Evolutionary conservation across 352 stramenopile genomes (phyloP).

Genomic region (Stephanocyclus meneghinianus): DNA sequence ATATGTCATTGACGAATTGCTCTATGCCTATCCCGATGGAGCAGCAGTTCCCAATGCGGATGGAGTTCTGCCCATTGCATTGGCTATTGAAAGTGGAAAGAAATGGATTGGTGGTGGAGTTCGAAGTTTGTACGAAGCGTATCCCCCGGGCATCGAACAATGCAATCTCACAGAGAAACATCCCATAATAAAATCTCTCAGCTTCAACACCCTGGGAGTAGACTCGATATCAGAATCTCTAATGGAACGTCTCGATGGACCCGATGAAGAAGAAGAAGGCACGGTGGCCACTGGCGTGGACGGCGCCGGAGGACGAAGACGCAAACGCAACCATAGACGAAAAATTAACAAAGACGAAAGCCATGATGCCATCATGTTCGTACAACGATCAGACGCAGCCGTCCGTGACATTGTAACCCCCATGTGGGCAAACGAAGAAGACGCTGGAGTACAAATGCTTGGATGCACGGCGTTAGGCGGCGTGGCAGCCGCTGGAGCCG

Average conservation of each 20-base stretch:
- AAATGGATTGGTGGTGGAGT: conserved; percentile 80
- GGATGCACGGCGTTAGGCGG: conserved; percentile 61
- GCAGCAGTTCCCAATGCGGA: conserved; percentile 56
- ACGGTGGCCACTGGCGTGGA: conserved; percentile 43
- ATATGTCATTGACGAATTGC: conserved; percentile 78
- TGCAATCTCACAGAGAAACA: conserved; percentile 54
- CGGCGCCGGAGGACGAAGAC: conserved; percentile 39
- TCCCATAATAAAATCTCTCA: conserved; percentile 55
- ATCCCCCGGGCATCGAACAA: conserved; percentile 65
- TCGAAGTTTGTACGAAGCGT: conserved; percentile 72
- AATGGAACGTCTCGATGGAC: conserved; percentile 3
- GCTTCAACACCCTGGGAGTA: conserved; percentile 39
- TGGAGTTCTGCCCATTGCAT: conserved; percentile 61
- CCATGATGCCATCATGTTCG: conserved; percentile 81
- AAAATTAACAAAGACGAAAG: conserved; percentile 76
- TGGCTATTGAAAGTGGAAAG: conserved; percentile 72
- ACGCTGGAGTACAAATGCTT: conserved; percentile 80
- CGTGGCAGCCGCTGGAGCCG: conserved; percentile 29
- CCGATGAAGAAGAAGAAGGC: conserved; percentile 37
- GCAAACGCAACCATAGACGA: conserved; percentile 33
- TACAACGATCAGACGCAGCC: conserved; percentile 64
- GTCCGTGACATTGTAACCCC: conserved; percentile 65
- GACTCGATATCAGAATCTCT: conserved; percentile 25
- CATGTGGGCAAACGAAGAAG: conserved; percentile 82
- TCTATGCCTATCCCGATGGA: conserved; percentile 78